Percentiles rank a stretch among this genome's conserved stretches.
phyloP scores from a whole-genome alignment of 1,284 basidiomycete species.

The Cutaneotrichosporon daszewskae region DNA sequence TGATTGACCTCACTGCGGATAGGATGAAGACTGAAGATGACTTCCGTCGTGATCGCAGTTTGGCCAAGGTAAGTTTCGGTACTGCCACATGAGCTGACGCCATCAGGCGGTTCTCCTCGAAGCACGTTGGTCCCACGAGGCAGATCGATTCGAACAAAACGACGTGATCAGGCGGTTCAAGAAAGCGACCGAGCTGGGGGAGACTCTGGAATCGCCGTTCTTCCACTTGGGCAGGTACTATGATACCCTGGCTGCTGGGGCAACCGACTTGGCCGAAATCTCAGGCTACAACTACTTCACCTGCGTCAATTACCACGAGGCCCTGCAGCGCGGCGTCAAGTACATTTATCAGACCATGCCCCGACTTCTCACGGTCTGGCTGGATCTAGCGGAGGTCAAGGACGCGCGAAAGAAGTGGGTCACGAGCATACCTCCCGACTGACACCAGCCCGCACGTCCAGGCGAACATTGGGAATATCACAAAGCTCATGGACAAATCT shows the following conservation, averaged over 20 bases:
- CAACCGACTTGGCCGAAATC: conserved; percentile 13
- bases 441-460: conserved; percentile 7
- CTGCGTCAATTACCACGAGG: conserved; percentile 64
- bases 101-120: conserved; percentile 82
- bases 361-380: conserved; percentile 88
- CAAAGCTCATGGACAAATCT: conserved; percentile 56
- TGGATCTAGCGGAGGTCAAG: conserved; percentile 74
- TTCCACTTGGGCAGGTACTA: conserved; percentile 85
- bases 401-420: conserved; percentile 30
- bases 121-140: conserved; percentile 89
- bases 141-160: conserved; percentile 68
- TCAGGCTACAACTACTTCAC: conserved; percentile 33
- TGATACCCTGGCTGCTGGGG: conserved; percentile 51
- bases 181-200: conserved; percentile 55
- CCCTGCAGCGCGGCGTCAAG: conserved; percentile 81
- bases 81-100: too few species aligned
- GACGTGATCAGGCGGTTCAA: conserved; percentile 60
- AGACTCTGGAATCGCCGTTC: conserved; percentile 71
- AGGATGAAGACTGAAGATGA: conserved; percentile 42
- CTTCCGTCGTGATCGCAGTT: conserved; percentile 27
- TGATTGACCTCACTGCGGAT: conserved; percentile 55
- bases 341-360: conserved; percentile 96
- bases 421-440: not conserved
- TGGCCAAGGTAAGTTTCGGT: conserved; percentile 61
- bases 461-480: conserved; percentile 46